A percentile compares a stretch with the other conserved stretches of the same genome.
These are phyloP conservation scores for Geoglossum cookeanum DNA, from an alignment of 2,329 filamentous ascomycete genomes.

Conservation along the genomic window DNA sequence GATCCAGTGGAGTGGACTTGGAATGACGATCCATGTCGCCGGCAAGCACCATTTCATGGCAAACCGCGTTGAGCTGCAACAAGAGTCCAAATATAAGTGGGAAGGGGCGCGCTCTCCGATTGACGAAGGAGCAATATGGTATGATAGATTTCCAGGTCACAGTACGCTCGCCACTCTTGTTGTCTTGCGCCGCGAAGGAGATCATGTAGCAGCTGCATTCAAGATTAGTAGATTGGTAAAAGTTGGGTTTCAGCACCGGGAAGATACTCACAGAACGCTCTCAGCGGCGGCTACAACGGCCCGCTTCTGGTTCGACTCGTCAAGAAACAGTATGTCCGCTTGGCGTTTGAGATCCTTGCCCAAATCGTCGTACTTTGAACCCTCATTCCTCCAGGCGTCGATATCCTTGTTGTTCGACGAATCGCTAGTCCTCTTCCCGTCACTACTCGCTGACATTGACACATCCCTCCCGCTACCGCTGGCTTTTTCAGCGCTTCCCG, in stretches of 20 bases:
- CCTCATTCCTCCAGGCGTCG: constrained; percentile 24
- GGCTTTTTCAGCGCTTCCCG: constrained; percentile 3
- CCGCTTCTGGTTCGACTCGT: constrained; percentile 8
- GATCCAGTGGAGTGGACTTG: constrained; percentile 18
- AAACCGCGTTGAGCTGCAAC: constrained; percentile 26
- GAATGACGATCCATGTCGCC: constrained; percentile 26
- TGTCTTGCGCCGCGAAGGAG: constrained; percentile 25
- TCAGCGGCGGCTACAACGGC: constrained; percentile 24
- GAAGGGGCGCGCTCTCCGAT: constrained; percentile 19
- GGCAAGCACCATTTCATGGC: constrained; percentile 25
- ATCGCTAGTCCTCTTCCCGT: neutral
- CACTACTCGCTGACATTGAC: neutral
- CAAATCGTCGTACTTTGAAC: constrained; percentile 22
- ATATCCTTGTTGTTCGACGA: neutral
- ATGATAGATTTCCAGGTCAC: constrained; percentile 27
- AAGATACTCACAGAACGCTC: constrained; percentile 18
- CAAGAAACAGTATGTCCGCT: constrained; percentile 13
- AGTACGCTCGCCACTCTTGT: constrained; percentile 5
- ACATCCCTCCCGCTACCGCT: neutral
- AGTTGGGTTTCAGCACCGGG: neutral
- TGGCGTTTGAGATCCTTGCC: constrained; percentile 28
- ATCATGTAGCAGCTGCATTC: constrained; percentile 23
- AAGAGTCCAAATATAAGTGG: constrained; percentile 25
- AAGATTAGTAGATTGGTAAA: neutral
- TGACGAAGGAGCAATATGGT: constrained; percentile 26